Conservation (phyloP, 306 rosid genomes). For the Urtica urens region DNA sequence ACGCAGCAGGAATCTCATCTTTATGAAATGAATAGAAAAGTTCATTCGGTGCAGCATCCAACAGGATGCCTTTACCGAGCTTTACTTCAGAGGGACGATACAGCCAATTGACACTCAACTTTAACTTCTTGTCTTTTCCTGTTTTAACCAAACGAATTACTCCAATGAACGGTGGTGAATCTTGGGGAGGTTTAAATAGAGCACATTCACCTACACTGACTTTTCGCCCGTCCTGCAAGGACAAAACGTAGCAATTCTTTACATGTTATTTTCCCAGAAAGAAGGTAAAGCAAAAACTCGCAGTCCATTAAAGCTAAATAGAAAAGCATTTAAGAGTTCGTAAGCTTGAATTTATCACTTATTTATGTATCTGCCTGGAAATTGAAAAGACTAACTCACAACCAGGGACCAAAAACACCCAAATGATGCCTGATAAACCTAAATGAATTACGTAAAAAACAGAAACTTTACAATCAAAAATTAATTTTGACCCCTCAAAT, state of each 20-base stretch:
- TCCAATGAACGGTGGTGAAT: constrained; percentile 64
- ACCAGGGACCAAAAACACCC: too few species aligned
- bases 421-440: background rate
- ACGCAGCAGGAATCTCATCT: constrained; percentile 75
- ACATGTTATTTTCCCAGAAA: too few species aligned
- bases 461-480: background rate
- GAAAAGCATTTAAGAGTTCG: too few species aligned
- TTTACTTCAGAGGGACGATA: constrained; percentile 65
- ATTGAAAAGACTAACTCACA: too few species aligned
- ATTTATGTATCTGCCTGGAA: too few species aligned
- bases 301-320: too few species aligned
- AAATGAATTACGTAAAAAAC: background rate
- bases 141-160: constrained; percentile 41
- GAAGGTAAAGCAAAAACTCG: too few species aligned
- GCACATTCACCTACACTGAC: constrained; percentile 74
- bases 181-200: constrained; percentile 62
- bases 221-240: constrained; percentile 59
- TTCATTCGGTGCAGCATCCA: constrained; percentile 73
- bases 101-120: constrained; percentile 66
- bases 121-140: constrained; percentile 38
- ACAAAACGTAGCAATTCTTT: too few species aligned
- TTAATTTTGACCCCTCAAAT: constrained; percentile 5
- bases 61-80: constrained; percentile 51
- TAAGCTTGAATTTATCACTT: too few species aligned
- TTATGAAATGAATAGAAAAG: constrained; percentile 76